phyloP scores from a whole-genome alignment of 1,139 yeast genomes.

The Pichia sp. region DNA sequence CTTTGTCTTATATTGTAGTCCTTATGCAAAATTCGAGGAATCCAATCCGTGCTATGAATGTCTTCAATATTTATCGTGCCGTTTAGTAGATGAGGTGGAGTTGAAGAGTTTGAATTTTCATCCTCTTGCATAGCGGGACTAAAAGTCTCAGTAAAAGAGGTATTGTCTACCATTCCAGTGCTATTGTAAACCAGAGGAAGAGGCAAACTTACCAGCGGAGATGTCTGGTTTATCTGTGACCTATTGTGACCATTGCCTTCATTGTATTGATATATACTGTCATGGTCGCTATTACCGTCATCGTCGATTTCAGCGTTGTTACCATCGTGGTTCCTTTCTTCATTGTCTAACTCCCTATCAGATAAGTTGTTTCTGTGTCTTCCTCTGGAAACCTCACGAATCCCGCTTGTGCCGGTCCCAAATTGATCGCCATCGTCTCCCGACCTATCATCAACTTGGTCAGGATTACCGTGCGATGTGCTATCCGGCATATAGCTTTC shows the following conservation, averaged over 20 bases:
- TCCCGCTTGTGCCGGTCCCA: background rate
- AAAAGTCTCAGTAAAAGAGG: background rate
- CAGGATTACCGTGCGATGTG: background rate
- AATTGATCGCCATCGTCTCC: background rate
- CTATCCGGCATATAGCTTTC: conserved; percentile 1
- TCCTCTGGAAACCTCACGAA: background rate
- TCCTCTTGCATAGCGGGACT: background rate
- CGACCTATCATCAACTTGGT: background rate
- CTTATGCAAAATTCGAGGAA: background rate
- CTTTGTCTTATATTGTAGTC: background rate
- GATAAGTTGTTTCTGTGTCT: background rate
- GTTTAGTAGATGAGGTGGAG: conserved; percentile 4
- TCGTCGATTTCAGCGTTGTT: background rate
- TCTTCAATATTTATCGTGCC: background rate
- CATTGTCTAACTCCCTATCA: background rate
- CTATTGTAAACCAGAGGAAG: background rate
- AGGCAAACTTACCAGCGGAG: background rate
- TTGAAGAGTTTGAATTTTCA: background rate
- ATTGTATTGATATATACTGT: background rate
- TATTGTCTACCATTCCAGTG: background rate
- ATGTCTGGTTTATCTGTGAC: background rate
- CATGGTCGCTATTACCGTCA: background rate
- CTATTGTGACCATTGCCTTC: background rate
- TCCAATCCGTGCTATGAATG: background rate
- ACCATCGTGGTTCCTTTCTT: background rate